Percentiles rank a stretch among this genome's conserved stretches.
Evolutionary conservation across 2,329 filamentous ascomycete species (phyloP).

Genomic region (Alternaria longipes): DNA sequence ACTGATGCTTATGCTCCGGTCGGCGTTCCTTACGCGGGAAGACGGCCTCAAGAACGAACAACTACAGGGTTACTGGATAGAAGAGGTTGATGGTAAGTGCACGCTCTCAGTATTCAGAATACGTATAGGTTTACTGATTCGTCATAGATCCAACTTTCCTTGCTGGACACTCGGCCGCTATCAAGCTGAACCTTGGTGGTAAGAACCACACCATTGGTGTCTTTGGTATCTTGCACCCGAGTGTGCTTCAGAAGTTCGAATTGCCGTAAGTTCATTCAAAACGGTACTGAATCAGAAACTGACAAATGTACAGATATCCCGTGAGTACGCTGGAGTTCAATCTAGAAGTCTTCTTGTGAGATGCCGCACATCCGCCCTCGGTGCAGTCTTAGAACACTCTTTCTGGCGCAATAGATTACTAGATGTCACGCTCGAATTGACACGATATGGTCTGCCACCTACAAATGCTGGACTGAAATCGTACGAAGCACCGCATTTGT

Average conservation of each 20-base stretch:
- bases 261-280: constrained; percentile 68
- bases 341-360: constrained; percentile 85
- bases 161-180: constrained; percentile 83
- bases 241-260: constrained; percentile 92
- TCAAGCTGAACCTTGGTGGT: constrained; percentile 78
- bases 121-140: constrained; percentile 16
- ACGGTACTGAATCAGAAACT: constrained; percentile 19
- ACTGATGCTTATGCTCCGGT: constrained; percentile 89
- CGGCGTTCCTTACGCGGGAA: constrained; percentile 79
- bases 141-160: constrained; percentile 83
- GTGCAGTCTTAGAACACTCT: neutral
- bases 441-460: neutral
- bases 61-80: constrained; percentile 85
- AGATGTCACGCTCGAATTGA: neutral
- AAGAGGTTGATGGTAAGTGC: constrained; percentile 78
- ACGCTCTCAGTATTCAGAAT: neutral
- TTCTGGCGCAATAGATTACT: neutral
- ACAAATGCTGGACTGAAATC: neutral
- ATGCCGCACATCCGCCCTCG: neutral
- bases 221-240: constrained; percentile 93
- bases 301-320: constrained; percentile 70
- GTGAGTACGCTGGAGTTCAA: constrained; percentile 95
- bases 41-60: constrained; percentile 68
- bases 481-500: neutral
- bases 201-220: constrained; percentile 82